phyloP scores from a whole-genome alignment of 495 filamentous ascomycete species.

The Xylaria castorea region DNA sequence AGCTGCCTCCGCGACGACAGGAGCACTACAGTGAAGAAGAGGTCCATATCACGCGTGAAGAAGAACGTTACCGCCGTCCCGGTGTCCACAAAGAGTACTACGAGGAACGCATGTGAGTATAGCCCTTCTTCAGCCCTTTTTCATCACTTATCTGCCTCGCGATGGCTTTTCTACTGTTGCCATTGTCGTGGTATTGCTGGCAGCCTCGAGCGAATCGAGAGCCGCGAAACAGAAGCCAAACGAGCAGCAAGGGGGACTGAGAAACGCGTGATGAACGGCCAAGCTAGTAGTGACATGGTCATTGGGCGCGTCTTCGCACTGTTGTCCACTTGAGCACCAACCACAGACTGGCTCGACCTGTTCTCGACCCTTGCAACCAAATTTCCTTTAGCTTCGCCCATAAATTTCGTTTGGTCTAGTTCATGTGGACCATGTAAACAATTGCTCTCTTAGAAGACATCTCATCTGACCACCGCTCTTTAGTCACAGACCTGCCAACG shows the following conservation, averaged over 20 bases:
- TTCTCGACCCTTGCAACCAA: slow-evolving; percentile 1
- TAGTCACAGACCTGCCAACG: slow-evolving; percentile 26
- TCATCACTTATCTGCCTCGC: neutral
- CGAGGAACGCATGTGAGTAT: slow-evolving; percentile 56
- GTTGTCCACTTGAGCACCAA: slow-evolving; percentile 8
- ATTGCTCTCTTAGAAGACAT: slow-evolving; percentile 22
- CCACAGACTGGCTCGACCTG: slow-evolving; percentile 4
- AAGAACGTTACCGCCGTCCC: slow-evolving; percentile 71
- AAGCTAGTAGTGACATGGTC: neutral
- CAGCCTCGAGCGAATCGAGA: neutral
- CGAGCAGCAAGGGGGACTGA: neutral
- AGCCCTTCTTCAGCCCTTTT: neutral
- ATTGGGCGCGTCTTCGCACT: slow-evolving; percentile 11
- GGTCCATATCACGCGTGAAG: slow-evolving; percentile 73
- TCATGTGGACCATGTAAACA: slow-evolving; percentile 31
- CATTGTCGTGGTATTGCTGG: neutral
- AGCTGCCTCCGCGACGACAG: slow-evolving; percentile 68
- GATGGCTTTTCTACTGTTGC: neutral
- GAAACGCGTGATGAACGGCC: neutral
- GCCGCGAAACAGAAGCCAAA: neutral
- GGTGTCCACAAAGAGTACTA: slow-evolving; percentile 60
- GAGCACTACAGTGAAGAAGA: slow-evolving; percentile 80
- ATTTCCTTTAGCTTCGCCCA: slow-evolving; percentile 16
- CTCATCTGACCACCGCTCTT: slow-evolving; percentile 32
- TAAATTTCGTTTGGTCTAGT: neutral